Percentiles rank a stretch among this genome's conserved stretches.
Conservation (phyloP, 257 asterid genomes). For the Scutellaria baicalensis region DNA sequence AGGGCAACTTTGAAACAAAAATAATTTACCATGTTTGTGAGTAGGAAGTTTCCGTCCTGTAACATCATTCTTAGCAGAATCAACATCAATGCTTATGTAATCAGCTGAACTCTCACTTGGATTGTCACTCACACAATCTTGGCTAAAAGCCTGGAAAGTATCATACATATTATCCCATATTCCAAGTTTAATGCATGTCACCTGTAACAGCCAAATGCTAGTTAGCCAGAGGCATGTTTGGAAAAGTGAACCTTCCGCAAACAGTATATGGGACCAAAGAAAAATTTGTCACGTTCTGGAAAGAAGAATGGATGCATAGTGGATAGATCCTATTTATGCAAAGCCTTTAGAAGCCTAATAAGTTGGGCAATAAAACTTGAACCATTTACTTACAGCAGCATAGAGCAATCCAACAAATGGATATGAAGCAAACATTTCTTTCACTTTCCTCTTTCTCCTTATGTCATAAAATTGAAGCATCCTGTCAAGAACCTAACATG, state of each 20-base stretch:
- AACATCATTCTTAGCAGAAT: conserved; percentile 44
- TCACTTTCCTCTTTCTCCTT: conserved; percentile 42
- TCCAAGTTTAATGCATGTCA: conserved; percentile 61
- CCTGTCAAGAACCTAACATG: conserved; percentile 63
- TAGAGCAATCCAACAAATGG: conserved; percentile 76
- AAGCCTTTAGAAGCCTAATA: background rate
- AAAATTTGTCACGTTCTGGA: background rate
- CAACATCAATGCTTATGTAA: conserved; percentile 47
- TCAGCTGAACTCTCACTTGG: conserved; percentile 35
- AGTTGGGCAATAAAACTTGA: background rate
- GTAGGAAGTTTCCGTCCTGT: conserved; percentile 19
- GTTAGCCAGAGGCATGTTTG: conserved; percentile 9
- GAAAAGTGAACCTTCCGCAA: conserved; percentile 3
- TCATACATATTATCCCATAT: conserved; percentile 73
- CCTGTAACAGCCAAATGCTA: conserved; percentile 43
- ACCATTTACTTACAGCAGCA: conserved; percentile 67
- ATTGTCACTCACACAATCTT: conserved; percentile 24
- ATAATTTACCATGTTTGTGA: conserved; percentile 40
- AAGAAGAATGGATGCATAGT: background rate
- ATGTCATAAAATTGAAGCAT: conserved; percentile 50
- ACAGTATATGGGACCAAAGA: background rate
- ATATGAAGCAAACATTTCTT: conserved; percentile 41
- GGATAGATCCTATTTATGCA: background rate
- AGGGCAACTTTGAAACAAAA: background rate
- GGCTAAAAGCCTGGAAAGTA: conserved; percentile 33